phyloP scores from a whole-genome alignment of 176 grass and related monocot genomes.

The Cenchrus purpureus region DNA sequence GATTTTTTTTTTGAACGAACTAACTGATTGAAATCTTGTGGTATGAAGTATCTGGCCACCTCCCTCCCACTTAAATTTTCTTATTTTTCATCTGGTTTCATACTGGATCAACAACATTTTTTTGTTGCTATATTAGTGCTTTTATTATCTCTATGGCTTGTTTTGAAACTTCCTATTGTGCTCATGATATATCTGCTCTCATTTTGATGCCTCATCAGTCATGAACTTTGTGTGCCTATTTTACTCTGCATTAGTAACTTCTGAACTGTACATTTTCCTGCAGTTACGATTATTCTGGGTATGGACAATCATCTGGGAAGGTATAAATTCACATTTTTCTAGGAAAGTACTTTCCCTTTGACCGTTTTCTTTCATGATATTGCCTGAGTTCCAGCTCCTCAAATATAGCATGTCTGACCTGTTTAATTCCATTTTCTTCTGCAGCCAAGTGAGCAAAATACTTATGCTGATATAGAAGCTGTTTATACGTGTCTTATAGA shows the following conservation, averaged over 20 bases:
- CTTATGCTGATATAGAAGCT: conserved; percentile 91
- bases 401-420: conserved; percentile 18
- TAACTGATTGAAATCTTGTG: background rate
- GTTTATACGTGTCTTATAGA: conserved; percentile 82
- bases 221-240: conserved; percentile 8
- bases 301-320: conserved; percentile 84
- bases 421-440: conserved; percentile 38
- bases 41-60: background rate
- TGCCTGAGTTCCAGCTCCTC: conserved; percentile 21
- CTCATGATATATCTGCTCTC: conserved; percentile 24
- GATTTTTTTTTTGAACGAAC: too few relatives aligned
- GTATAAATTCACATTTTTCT: conserved; percentile 50
- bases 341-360: conserved; percentile 37
- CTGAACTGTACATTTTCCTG: conserved; percentile 1
- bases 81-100: background rate
- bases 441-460: conserved; percentile 94
- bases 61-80: conserved; percentile 1
- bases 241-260: conserved; percentile 13
- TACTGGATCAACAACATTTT: background rate
- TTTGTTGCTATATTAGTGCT: conserved; percentile 2
- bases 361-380: background rate
- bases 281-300: conserved; percentile 91
- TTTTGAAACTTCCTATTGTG: conserved; percentile 25
- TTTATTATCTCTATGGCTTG: background rate
- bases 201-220: conserved; percentile 1